phyloP scores from a whole-genome alignment of 768 basidiomycete species.

The Myochromella boudieri region DNA sequence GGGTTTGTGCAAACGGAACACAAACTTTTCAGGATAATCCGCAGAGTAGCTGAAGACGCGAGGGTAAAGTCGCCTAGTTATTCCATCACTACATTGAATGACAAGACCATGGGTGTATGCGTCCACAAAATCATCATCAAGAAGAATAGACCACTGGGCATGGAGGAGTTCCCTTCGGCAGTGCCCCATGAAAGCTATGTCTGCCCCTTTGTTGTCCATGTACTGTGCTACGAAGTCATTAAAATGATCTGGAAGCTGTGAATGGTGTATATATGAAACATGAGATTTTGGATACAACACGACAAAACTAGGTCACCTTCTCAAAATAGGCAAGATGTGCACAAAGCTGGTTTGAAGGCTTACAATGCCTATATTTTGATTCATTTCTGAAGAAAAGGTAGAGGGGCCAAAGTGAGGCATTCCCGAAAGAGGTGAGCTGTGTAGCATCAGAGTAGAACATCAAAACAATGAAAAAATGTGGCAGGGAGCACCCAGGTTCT shows the following conservation, averaged over 20 bases:
- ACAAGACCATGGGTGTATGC: constrained; percentile 24
- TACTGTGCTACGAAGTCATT: constrained; percentile 1
- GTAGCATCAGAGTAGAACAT: constrained; percentile 37
- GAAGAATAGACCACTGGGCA: constrained; percentile 21
- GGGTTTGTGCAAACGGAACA: background rate
- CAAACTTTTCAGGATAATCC: constrained; percentile 32
- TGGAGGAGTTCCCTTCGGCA: constrained; percentile 28
- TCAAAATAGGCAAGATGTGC: constrained; percentile 27
- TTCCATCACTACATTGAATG: constrained; percentile 20
- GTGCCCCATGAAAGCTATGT: constrained; percentile 8
- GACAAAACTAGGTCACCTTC: constrained; percentile 22
- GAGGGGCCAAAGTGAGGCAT: constrained; percentile 20
- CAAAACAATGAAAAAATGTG: constrained; percentile 19
- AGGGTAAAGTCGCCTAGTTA: constrained; percentile 22
- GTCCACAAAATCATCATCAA: constrained; percentile 24
- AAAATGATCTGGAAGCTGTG: constrained; percentile 9
- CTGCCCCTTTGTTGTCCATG: background rate
- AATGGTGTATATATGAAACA: background rate
- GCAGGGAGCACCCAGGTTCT: constrained; percentile 17
- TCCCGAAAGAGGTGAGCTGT: constrained; percentile 34
- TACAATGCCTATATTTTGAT: constrained; percentile 30
- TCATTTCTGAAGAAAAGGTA: constrained; percentile 30
- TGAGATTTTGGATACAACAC: background rate
- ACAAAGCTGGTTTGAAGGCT: constrained; percentile 19
- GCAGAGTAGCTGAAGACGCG: constrained; percentile 30